Evolutionary conservation across 1,139 yeast species (phyloP).

Genomic region (Tardiomyces blankii): DNA sequence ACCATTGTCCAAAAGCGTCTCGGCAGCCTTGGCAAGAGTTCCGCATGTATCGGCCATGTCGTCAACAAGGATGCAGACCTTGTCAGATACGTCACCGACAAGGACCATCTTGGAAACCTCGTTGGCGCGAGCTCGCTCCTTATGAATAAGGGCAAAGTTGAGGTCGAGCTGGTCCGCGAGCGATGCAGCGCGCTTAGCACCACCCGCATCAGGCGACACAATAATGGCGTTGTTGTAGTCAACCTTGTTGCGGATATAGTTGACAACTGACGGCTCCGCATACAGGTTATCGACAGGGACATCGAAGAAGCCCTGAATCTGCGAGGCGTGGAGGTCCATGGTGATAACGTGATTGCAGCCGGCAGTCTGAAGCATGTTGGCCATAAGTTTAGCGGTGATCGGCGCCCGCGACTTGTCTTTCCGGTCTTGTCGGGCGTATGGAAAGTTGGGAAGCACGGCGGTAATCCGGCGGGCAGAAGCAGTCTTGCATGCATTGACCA

Average conservation of each 20-base stretch:
- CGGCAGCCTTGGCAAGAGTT: constrained; percentile 92
- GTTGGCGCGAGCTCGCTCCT: constrained; percentile 91
- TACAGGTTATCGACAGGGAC: constrained; percentile 94
- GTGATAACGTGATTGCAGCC: constrained; percentile 97
- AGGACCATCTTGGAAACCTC: constrained; percentile 92
- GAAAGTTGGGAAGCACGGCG: constrained; percentile 91
- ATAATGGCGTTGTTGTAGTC: constrained; percentile 63
- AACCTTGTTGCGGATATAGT: constrained; percentile 71
- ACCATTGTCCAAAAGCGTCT: constrained; percentile 66
- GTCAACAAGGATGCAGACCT: constrained; percentile 83
- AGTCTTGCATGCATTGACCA: constrained; percentile 91
- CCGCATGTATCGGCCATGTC: constrained; percentile 99
- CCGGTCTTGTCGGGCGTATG: constrained; percentile 95
- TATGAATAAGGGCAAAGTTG: constrained; percentile 92
- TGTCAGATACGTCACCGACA: constrained; percentile 88
- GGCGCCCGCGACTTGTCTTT: constrained; percentile 97
- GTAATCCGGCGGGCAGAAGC: constrained; percentile 94
- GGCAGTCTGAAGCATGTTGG: constrained; percentile 88
- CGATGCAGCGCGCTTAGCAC: constrained; percentile 96
- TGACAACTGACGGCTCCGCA: constrained; percentile 89
- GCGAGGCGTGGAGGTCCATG: constrained; percentile 96
- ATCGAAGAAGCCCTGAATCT: constrained; percentile 93
- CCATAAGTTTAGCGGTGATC: constrained; percentile 92
- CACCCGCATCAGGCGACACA: constrained; percentile 98
- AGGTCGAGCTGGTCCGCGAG: constrained; percentile 86